Conservation (phyloP, 805 yeast genomes). For the Pichia exigua region DNA sequence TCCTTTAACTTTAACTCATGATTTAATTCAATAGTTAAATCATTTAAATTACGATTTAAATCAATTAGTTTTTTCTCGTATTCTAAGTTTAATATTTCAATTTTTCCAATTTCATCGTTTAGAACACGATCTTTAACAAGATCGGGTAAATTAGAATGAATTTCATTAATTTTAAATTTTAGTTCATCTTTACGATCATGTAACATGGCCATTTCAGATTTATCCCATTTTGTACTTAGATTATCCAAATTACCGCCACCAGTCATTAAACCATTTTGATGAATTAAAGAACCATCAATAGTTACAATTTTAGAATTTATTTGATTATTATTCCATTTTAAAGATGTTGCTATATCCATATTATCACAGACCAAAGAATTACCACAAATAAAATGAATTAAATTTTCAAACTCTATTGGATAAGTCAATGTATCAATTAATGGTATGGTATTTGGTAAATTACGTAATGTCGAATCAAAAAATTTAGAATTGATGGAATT, state of each 20-base stretch:
- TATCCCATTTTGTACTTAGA: slow-evolving; percentile 61
- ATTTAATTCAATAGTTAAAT: slow-evolving; percentile 38
- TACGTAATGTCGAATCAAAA: slow-evolving; percentile 47
- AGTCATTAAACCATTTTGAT: slow-evolving; percentile 84
- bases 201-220: slow-evolving; percentile 51
- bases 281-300: slow-evolving; percentile 76
- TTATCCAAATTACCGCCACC: slow-evolving; percentile 78
- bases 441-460: slow-evolving; percentile 53
- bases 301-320: slow-evolving; percentile 65
- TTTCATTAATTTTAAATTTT: slow-evolving; percentile 34
- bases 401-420: slow-evolving; percentile 62
- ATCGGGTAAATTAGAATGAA: slow-evolving; percentile 40
- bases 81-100: slow-evolving; percentile 31
- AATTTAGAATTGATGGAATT: slow-evolving; percentile 60
- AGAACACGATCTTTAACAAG: slow-evolving; percentile 49
- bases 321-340: slow-evolving; percentile 58
- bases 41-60: slow-evolving; percentile 23
- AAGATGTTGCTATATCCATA: slow-evolving; percentile 55
- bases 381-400: slow-evolving; percentile 73
- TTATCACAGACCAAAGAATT: slow-evolving; percentile 71
- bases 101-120: slow-evolving; percentile 43
- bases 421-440: slow-evolving; percentile 65
- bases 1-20: slow-evolving; percentile 31
- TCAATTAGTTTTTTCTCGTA: slow-evolving; percentile 23
- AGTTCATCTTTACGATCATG: slow-evolving; percentile 44